A percentile compares a stretch with the other conserved stretches of the same genome.
These are phyloP conservation scores for Candida parachauliodes DNA, from an alignment of 805 yeast genomes.

Conservation along the genomic window DNA sequence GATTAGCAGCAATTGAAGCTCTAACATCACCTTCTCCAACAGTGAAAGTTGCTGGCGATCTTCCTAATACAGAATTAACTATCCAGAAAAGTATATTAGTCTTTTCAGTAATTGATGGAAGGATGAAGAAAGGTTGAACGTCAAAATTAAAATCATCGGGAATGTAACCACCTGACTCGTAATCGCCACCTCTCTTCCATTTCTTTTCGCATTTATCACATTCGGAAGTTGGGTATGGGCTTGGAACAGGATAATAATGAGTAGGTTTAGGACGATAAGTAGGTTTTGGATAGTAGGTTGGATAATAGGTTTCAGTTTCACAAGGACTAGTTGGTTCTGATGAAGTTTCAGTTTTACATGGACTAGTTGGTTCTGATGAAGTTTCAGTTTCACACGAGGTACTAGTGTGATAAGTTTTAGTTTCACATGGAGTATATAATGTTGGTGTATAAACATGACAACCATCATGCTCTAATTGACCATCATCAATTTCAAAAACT, in stretches of 20 bases:
- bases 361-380: slow-evolving; percentile 2
- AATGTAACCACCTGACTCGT: slow-evolving; percentile 1
- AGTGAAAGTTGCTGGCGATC: background rate
- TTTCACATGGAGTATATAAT: background rate
- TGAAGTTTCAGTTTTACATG: background rate
- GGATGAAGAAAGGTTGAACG: background rate
- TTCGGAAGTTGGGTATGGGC: too few species aligned
- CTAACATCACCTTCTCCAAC: too few species aligned
- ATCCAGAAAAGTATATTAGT: background rate
- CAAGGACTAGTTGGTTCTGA: slow-evolving; percentile 1
- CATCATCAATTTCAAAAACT: slow-evolving; percentile 1
- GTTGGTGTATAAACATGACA: background rate
- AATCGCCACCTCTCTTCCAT: background rate
- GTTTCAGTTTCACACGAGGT: background rate
- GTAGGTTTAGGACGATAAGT: too few species aligned
- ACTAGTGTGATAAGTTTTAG: too few species aligned
- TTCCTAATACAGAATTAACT: slow-evolving; percentile 41
- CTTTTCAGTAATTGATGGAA: background rate
- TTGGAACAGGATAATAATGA: background rate
- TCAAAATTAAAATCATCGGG: background rate
- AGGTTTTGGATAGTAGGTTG: too few species aligned
- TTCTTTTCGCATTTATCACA: too few species aligned
- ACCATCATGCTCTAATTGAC: slow-evolving; percentile 1
- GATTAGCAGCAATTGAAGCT: slow-evolving; percentile 9
- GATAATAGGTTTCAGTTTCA: too few species aligned